These are phyloP conservation scores for Schwanniomyces polymorphus DNA, from an alignment of 805 yeast genomes.

Conservation along the genomic window DNA sequence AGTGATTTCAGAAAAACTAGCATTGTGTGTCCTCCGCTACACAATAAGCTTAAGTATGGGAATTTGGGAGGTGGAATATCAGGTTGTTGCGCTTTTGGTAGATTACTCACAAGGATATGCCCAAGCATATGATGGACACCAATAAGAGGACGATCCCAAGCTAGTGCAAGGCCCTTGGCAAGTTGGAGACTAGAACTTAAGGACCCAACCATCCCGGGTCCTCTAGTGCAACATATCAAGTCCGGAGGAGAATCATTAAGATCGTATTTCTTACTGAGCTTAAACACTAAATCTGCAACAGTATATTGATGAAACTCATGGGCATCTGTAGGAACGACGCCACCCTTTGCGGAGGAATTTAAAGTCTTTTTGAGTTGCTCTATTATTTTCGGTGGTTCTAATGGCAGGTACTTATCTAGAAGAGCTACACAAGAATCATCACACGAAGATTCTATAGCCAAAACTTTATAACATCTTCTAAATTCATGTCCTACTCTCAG, in stretches of 20 bases:
- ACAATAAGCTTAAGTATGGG: constrained; percentile 76
- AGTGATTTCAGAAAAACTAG: constrained; percentile 66
- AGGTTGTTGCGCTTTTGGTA: constrained; percentile 38
- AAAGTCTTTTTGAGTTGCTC: constrained; percentile 67
- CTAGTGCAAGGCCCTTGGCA: constrained; percentile 82
- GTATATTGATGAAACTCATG: constrained; percentile 70
- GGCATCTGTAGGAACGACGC: constrained; percentile 86
- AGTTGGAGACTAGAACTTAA: constrained; percentile 78
- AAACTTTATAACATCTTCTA: constrained; percentile 53
- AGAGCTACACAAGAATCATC: constrained; percentile 93
- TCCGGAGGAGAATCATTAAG: constrained; percentile 51
- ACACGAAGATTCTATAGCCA: constrained; percentile 91
- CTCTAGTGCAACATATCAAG: constrained; percentile 85
- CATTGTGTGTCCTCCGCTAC: constrained; percentile 95
- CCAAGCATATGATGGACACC: constrained; percentile 98
- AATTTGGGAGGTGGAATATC: constrained; percentile 52
- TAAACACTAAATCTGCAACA: constrained; percentile 52
- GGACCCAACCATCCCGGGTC: constrained; percentile 96
- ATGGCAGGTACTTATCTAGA: constrained; percentile 46
- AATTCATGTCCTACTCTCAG: background rate
- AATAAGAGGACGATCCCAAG: constrained; percentile 72
- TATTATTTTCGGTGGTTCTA: constrained; percentile 47
- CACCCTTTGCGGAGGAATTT: constrained; percentile 68
- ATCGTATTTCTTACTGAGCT: constrained; percentile 39
- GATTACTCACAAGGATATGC: constrained; percentile 61